Percentiles rank a stretch among this genome's conserved stretches.
phyloP scores from a whole-genome alignment of 441 rosid species.

The Gossypium lobatum region DNA sequence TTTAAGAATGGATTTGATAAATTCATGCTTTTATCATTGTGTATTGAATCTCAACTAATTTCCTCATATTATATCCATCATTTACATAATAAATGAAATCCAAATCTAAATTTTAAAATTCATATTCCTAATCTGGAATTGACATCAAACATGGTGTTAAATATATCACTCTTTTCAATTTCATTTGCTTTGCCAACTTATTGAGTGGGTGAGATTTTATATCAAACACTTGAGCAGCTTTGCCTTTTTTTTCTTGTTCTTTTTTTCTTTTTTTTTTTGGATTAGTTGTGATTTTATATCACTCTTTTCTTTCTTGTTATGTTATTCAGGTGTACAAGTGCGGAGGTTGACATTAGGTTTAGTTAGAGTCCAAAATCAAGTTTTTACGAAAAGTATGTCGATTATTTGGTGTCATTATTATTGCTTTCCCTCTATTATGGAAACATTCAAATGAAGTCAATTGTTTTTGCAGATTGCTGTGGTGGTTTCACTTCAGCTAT shows the following conservation, averaged over 20 bases:
- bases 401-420: not conserved
- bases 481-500: conserved; percentile 67
- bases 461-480: conserved; percentile 41
- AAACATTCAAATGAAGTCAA: not conserved
- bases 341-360: not conserved
- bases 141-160: no score
- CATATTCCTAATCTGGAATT: no score
- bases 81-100: no score
- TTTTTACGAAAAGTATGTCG: not conserved
- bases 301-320: no score
- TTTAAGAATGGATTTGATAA: no score
- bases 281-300: no score
- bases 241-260: no score
- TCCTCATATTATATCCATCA: no score
- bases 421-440: not conserved
- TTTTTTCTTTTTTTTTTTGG: not conserved
- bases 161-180: not conserved
- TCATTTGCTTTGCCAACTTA: not conserved
- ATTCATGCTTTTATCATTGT: no score
- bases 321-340: not conserved
- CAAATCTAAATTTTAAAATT: no score
- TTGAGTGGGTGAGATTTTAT: not conserved
- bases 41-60: no score
- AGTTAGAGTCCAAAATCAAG: not conserved
- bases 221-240: not conserved